phyloP scores from a whole-genome alignment of 768 basidiomycete genomes.

The Leucosporidium yakuticum region DNA sequence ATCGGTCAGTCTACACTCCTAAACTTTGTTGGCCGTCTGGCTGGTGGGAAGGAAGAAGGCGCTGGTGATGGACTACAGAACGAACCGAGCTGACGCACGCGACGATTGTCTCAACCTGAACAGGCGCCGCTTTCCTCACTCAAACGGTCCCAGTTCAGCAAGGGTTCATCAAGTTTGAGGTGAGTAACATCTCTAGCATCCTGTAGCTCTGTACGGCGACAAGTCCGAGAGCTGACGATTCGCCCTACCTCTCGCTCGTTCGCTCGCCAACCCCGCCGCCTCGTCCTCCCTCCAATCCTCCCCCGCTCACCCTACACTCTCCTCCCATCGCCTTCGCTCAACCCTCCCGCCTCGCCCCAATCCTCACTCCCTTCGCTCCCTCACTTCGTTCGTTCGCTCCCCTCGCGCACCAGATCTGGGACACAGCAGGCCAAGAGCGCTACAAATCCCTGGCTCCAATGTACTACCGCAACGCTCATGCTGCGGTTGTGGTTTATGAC shows the following conservation, averaged over 20 bases:
- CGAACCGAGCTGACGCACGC: conserved; percentile 7
- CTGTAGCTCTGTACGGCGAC: too few species aligned
- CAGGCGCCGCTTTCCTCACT: conserved; percentile 85
- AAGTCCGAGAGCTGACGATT: too few species aligned
- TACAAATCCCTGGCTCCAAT: conserved; percentile 87
- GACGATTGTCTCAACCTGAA: conserved; percentile 14
- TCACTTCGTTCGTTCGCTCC: background rate
- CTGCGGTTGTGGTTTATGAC: conserved; percentile 91
- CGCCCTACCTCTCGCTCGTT: too few species aligned
- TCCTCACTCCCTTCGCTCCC: too few species aligned
- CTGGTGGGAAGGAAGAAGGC: too few species aligned
- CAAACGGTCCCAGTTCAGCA: conserved; percentile 89
- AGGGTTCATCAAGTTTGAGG: conserved; percentile 93
- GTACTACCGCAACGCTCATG: conserved; percentile 94
- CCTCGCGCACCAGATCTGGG: conserved; percentile 51
- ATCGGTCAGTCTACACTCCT: conserved; percentile 60
- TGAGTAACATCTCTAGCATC: conserved; percentile 43
- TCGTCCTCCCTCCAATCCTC: too few species aligned
- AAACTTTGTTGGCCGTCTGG: too few species aligned
- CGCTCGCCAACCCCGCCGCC: too few species aligned
- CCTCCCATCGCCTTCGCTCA: too few species aligned
- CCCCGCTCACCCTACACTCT: too few species aligned
- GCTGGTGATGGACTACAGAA: conserved; percentile 1
- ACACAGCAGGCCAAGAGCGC: conserved; percentile 91
- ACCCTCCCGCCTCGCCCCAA: too few species aligned